Conservation (phyloP, 2,329 filamentous ascomycete species). For the Ophiobolus disseminans region DNA sequence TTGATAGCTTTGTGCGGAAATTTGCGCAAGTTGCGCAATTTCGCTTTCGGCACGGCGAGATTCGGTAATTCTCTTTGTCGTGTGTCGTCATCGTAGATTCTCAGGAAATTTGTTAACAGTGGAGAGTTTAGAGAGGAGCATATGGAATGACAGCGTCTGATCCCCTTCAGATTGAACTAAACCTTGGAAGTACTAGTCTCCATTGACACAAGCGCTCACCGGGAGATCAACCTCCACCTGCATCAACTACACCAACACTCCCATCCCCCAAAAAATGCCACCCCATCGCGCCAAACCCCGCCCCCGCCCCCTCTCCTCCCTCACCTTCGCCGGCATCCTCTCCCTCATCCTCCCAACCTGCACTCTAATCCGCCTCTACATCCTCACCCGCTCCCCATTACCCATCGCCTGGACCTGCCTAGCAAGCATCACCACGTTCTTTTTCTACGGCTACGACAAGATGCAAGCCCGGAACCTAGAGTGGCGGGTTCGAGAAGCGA, state of each 20-base stretch:
- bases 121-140: too few relatives aligned
- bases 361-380: slow-evolving; percentile 53
- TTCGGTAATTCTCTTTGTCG: too few relatives aligned
- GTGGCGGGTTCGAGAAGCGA: slow-evolving; percentile 43
- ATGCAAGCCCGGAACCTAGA: slow-evolving; percentile 40
- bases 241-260: too few relatives aligned
- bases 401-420: slow-evolving; percentile 25
- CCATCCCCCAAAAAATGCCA: too few relatives aligned
- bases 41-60: too few relatives aligned
- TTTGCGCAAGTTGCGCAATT: background rate
- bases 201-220: too few relatives aligned
- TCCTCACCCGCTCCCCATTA: slow-evolving; percentile 18
- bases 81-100: too few relatives aligned
- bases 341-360: slow-evolving; percentile 63
- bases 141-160: too few relatives aligned
- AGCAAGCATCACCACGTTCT: slow-evolving; percentile 34
- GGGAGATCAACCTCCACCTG: too few relatives aligned
- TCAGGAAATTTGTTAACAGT: too few relatives aligned
- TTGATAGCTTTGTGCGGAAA: background rate
- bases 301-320: slow-evolving; percentile 32
- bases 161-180: too few relatives aligned
- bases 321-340: slow-evolving; percentile 30
- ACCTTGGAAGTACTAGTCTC: too few relatives aligned
- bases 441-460: slow-evolving; percentile 47
- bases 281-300: slow-evolving; percentile 21